These are phyloP conservation scores for Puccinia coronata DNA, from an alignment of 1,284 basidiomycete genomes.

Conservation along the genomic window DNA sequence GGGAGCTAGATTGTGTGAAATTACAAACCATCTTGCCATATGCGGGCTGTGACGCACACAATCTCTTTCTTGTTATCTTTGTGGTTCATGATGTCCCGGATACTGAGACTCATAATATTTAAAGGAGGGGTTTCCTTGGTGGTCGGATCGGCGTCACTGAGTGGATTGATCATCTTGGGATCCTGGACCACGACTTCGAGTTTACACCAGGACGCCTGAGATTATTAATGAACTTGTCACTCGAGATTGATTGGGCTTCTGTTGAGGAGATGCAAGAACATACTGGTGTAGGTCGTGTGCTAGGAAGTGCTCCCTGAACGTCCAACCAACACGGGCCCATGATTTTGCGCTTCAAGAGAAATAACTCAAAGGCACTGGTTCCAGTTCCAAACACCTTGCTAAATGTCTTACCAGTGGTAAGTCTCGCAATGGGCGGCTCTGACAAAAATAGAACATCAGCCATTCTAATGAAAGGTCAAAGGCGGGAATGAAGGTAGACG, in stretches of 20 bases:
- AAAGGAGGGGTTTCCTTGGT: slow-evolving; percentile 83
- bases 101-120: slow-evolving; percentile 83
- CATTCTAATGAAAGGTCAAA: not conserved
- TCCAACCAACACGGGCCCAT: slow-evolving; percentile 99
- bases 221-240: slow-evolving; percentile 5
- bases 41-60: slow-evolving; percentile 78
- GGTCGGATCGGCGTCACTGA: slow-evolving; percentile 70
- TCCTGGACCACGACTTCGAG: slow-evolving; percentile 81
- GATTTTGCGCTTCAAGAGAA: slow-evolving; percentile 94
- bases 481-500: slow-evolving; percentile 54
- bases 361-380: slow-evolving; percentile 86
- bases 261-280: slow-evolving; percentile 69
- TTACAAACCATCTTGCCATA: slow-evolving; percentile 80
- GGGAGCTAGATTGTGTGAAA: not conserved
- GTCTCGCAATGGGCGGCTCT: slow-evolving; percentile 65
- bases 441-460: not conserved
- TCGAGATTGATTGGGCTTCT: not conserved
- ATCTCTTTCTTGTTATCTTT: slow-evolving; percentile 90
- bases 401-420: slow-evolving; percentile 78
- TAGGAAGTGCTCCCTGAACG: slow-evolving; percentile 68
- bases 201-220: slow-evolving; percentile 89
- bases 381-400: slow-evolving; percentile 87
- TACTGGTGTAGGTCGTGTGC: slow-evolving; percentile 30
- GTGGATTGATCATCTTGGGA: slow-evolving; percentile 84
- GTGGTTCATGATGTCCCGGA: slow-evolving; percentile 92